Evolutionary conservation across 495 filamentous ascomycete genomes (phyloP), one percentile per base, ranked within the genome.

Genomic region (Cercophora newfieldiana): DNA sequence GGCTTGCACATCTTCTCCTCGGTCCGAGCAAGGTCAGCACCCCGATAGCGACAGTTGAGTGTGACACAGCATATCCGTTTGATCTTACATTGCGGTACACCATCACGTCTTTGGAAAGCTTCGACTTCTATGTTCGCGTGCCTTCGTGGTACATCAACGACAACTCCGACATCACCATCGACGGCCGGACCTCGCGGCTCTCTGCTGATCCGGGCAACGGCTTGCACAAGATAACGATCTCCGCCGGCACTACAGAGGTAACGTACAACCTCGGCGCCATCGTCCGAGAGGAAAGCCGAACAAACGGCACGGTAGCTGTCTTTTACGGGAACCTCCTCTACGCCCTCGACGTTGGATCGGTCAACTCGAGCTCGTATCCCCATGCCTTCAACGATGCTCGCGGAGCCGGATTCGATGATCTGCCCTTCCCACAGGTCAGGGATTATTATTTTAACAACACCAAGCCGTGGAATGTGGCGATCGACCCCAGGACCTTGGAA

Each of bases 11-110:
- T 68, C 70, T 70, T 2, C 68, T 84, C 25, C 76, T 84, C 8
- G 71, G 74, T 24, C 81, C 81, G 0, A 74, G 75, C 7, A 77
- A 30, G 7, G 72, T 81, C 3, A 66, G 26, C 18, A 67, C 68
- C 18, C 21, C 3, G 8, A 21, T 70, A 0, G 65, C 64, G 2
- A 65, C 48, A 5, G 58, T 72, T 25, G 48, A 66, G 33, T 81
- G 79, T 66, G 70, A 79, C 24, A 87, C 85, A 0, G 72, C 72
- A 7, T 89, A 88, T 68, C 86, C 86, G 2, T 88, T 88, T 67
- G 70, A 70, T 6, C 70, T 82, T 50, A 69, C 64, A 2, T 69
- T 89, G 7, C 61, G 59, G 1, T 88, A 88, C 72, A 79, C 74
- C 30, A 75, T 87, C 60, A 68, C 70, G 33, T 72, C 81, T 16